Evolutionary conservation across 2,329 filamentous ascomycete genomes (phyloP).

Genomic region (Neopestalotiopsis sp.): DNA sequence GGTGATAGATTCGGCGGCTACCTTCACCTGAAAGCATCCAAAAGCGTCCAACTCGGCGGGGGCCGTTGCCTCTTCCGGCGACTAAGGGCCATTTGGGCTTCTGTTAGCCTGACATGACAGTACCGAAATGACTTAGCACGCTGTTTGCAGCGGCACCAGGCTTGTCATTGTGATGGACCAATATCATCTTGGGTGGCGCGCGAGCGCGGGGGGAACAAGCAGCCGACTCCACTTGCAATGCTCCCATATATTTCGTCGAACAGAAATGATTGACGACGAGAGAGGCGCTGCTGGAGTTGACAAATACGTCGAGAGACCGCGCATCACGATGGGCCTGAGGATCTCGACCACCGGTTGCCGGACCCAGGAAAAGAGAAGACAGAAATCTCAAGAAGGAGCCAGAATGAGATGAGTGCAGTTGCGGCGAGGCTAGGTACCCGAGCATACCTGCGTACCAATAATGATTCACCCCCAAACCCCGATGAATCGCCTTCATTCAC

Average conservation of each 20-base stretch:
- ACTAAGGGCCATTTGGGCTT: not conserved
- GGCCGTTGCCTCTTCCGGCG: conserved; percentile 6
- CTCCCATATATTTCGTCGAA: not conserved
- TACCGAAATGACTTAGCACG: conserved; percentile 10
- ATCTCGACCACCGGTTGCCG: not conserved
- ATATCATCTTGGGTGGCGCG: conserved; percentile 9
- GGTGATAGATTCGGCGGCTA: conserved; percentile 2
- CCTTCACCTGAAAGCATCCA: conserved; percentile 10
- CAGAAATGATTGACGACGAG: not conserved
- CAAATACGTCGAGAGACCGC: not conserved
- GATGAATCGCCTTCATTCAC: not conserved
- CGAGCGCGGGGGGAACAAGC: not conserved
- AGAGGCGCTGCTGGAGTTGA: not conserved
- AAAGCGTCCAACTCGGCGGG: conserved; percentile 1
- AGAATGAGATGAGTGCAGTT: not conserved
- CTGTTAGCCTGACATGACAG: conserved; percentile 9
- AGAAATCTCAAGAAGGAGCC: not conserved
- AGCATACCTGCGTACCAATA: not conserved
- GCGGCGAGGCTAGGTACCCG: too few relatives aligned
- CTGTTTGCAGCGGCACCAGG: not conserved
- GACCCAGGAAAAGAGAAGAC: not conserved
- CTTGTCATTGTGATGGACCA: conserved; percentile 11
- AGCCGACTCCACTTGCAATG: conserved; percentile 9
- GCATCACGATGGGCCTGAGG: not conserved
- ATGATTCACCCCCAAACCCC: not conserved